Conservation (phyloP, 78 protist species). For the Salpingoeca rosetta region DNA sequence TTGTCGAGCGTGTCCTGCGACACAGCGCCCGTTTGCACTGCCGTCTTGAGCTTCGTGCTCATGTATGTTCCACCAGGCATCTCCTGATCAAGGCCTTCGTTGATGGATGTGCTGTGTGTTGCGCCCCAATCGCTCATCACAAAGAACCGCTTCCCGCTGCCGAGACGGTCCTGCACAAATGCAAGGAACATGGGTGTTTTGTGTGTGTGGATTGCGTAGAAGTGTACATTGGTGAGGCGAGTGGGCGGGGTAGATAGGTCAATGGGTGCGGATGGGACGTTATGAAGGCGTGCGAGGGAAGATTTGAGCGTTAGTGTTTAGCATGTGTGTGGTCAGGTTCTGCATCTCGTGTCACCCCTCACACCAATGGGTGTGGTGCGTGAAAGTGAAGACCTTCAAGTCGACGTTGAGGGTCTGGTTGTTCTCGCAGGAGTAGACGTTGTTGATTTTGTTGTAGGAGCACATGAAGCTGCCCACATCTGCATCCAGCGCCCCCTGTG, state of each 20-base stretch:
- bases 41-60: background rate
- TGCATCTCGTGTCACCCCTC: too few relatives aligned
- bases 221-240: too few relatives aligned
- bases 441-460: slow-evolving; percentile 33
- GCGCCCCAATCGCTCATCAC: background rate
- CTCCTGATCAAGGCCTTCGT: background rate
- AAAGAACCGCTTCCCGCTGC: too few relatives aligned
- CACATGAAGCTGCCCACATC: slow-evolving; percentile 36
- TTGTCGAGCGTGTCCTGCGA: background rate
- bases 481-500: too few relatives aligned
- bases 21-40: background rate
- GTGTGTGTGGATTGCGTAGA: too few relatives aligned
- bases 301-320: too few relatives aligned
- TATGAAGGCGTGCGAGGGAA: too few relatives aligned
- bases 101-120: background rate
- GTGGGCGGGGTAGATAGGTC: too few relatives aligned
- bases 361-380: background rate
- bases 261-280: too few relatives aligned
- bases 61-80: background rate
- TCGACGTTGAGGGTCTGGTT: background rate
- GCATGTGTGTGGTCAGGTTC: too few relatives aligned
- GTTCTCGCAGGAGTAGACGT: slow-evolving; percentile 15
- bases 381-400: background rate
- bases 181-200: too few relatives aligned
- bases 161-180: too few relatives aligned